These are phyloP conservation scores for Aspergillus spinulosporus DNA, from an alignment of 2,329 filamentous ascomycete species.

Conservation along the genomic window DNA sequence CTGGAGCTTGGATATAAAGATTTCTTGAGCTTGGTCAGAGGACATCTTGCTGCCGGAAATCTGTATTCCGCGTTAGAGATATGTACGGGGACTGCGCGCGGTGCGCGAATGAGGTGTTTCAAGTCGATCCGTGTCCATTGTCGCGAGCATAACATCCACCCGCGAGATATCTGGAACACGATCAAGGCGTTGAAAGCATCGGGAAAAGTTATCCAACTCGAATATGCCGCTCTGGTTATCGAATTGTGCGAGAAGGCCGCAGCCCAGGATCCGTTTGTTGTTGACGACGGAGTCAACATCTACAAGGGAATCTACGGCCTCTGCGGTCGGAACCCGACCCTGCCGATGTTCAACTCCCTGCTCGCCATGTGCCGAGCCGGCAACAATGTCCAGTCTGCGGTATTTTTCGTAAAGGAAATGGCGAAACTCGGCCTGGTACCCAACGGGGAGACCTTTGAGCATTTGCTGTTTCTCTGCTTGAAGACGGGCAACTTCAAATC, in stretches of 20 bases:
- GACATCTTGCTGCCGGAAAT: conserved; percentile 64
- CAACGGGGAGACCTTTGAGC: conserved; percentile 62
- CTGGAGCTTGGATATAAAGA: conserved; percentile 63
- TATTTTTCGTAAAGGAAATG: conserved; percentile 65
- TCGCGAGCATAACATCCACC: conserved; percentile 46
- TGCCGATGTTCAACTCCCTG: conserved; percentile 60
- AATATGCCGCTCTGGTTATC: conserved; percentile 51
- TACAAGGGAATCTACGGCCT: conserved; percentile 63
- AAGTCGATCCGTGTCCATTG: conserved; percentile 63
- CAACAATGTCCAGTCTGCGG: conserved; percentile 55
- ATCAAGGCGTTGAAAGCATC: conserved; percentile 58
- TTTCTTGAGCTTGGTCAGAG: conserved; percentile 75
- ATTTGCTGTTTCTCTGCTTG: conserved; percentile 60
- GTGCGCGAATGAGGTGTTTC: conserved; percentile 61
- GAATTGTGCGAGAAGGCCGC: conserved; percentile 50
- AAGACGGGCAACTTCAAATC: conserved; percentile 38
- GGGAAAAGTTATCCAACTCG: conserved; percentile 52
- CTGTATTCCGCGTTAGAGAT: conserved; percentile 66
- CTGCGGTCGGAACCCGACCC: conserved; percentile 44
- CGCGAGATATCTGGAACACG: conserved; percentile 55
- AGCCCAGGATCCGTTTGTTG: conserved; percentile 32
- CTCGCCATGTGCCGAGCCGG: conserved; percentile 51
- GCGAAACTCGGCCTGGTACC: conserved; percentile 55
- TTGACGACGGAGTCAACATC: conserved; percentile 56
- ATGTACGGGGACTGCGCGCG: conserved; percentile 71